Evolutionary conservation across 176 grass and related monocot species (phyloP).

Genomic region (Phoenix dactylifera): DNA sequence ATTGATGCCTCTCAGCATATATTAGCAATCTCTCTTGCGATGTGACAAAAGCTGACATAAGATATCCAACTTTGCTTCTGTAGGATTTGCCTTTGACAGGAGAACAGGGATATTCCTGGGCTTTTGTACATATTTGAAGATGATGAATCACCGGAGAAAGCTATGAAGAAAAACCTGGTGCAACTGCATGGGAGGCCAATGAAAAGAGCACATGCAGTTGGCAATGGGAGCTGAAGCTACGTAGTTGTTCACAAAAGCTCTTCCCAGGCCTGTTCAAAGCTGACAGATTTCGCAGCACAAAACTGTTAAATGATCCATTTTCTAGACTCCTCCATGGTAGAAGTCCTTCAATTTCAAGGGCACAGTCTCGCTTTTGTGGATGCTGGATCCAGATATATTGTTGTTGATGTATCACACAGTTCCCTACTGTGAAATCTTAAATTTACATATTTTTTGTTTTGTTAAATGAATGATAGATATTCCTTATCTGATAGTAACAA

Average conservation of each 20-base stretch:
- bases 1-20: constrained; percentile 73
- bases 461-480: no score
- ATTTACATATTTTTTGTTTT: no score
- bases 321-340: no score
- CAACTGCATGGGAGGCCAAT: constrained; percentile 52
- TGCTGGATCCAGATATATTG: no score
- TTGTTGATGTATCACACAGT: no score
- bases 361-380: no score
- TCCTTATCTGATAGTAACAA: no score
- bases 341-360: no score
- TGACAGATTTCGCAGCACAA: not conserved
- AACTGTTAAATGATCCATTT: no score
- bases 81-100: constrained; percentile 63
- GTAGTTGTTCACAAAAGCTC: not conserved
- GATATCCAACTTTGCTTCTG: constrained; percentile 45
- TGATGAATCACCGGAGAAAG: constrained; percentile 57
- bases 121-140: constrained; percentile 77
- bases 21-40: constrained; percentile 72
- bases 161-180: constrained; percentile 54
- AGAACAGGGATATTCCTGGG: constrained; percentile 41
- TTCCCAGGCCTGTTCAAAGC: not conserved
- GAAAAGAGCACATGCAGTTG: constrained; percentile 61
- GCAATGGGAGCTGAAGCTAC: constrained; percentile 39
- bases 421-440: no score
- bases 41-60: constrained; percentile 45